Conservation (phyloP, 768 basidiomycete genomes). For the Phaffia australis region DNA sequence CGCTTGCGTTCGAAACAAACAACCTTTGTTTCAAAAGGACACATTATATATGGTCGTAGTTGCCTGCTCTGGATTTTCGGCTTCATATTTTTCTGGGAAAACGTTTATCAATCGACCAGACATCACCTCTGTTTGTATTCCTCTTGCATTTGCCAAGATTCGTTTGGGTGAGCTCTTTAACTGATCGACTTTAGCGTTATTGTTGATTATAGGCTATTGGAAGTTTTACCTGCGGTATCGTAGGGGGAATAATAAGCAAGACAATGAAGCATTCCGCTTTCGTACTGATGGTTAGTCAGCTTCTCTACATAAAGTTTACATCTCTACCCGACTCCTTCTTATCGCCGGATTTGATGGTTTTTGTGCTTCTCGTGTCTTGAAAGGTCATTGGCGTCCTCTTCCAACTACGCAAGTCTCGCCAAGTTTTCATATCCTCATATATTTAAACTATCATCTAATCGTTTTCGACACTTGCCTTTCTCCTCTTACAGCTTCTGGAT, state of each 20-base stretch:
- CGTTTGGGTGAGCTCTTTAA: background rate
- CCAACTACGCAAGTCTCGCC: constrained; percentile 72
- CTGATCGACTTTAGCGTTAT: background rate
- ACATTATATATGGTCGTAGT: constrained; percentile 46
- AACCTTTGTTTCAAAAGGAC: constrained; percentile 38
- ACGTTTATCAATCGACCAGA: constrained; percentile 58
- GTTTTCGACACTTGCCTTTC: too few relatives aligned
- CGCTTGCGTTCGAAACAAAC: constrained; percentile 39
- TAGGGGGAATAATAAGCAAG: constrained; percentile 65
- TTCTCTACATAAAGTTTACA: too few relatives aligned
- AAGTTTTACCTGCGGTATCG: constrained; percentile 67
- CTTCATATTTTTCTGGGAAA: constrained; percentile 56
- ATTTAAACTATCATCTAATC: constrained; percentile 31
- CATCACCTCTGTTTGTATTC: constrained; percentile 57
- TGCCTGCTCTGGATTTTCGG: constrained; percentile 47
- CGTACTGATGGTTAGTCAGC: constrained; percentile 57
- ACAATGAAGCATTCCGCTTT: constrained; percentile 59
- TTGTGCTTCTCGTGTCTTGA: background rate
- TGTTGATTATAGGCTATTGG: constrained; percentile 30
- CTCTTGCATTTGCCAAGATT: constrained; percentile 31
- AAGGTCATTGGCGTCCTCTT: constrained; percentile 68
- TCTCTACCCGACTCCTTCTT: too few relatives aligned
- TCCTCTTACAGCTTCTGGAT: too few relatives aligned
- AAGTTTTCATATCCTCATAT: constrained; percentile 51
- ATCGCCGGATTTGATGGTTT: too few relatives aligned